Evolutionary conservation across 257 asterid genomes (phyloP).

Genomic region (Solanum rostratum): DNA sequence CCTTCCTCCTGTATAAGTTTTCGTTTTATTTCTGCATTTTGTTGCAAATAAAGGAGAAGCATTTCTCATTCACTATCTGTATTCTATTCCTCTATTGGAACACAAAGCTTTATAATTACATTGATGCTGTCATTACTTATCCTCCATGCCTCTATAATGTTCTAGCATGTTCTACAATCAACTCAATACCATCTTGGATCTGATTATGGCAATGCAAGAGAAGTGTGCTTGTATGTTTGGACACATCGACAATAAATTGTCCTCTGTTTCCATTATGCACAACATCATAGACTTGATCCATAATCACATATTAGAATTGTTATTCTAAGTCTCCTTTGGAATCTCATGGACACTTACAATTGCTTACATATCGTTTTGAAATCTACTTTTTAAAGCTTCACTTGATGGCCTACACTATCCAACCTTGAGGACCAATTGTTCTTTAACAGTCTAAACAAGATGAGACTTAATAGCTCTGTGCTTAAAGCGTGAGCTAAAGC

Average conservation of each 20-base stretch:
- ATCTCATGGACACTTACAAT: background rate
- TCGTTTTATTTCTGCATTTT: background rate
- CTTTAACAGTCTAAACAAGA: background rate
- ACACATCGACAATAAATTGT: background rate
- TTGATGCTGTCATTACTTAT: background rate
- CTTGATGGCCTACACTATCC: background rate
- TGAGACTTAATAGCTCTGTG: background rate
- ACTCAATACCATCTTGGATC: background rate
- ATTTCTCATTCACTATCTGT: background rate
- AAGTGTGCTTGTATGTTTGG: background rate
- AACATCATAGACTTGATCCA: background rate
- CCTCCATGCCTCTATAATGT: background rate
- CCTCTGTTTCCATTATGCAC: background rate
- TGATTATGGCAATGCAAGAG: background rate
- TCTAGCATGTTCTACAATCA: background rate
- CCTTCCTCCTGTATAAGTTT: background rate
- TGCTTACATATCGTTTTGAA: background rate
- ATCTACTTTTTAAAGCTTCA: background rate
- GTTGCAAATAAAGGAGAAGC: background rate
- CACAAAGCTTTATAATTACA: background rate
- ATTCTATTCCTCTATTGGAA: background rate
- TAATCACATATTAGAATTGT: background rate
- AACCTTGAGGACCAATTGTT: background rate
- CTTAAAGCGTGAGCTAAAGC: background rate
- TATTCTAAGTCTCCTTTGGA: background rate